These are phyloP conservation scores for Phytophthora multivora DNA, from an alignment of 352 stramenopile genomes.

Conservation along the genomic window DNA sequence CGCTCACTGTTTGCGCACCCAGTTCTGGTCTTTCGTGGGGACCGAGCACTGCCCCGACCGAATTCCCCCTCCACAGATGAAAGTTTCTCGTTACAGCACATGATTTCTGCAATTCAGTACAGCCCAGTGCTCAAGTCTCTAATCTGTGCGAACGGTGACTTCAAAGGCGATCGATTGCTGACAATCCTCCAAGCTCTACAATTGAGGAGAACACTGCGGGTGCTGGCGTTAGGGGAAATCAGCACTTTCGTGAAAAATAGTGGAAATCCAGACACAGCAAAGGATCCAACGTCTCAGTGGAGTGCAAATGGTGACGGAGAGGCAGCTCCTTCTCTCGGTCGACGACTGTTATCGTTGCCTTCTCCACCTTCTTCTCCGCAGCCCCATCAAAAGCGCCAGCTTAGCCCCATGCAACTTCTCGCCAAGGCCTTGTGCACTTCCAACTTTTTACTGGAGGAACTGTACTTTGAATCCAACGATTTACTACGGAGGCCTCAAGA, in stretches of 20 bases:
- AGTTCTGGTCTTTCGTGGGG: constrained; percentile 39
- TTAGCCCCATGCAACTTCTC: constrained; percentile 40
- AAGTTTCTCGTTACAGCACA: constrained; percentile 35
- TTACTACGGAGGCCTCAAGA: constrained; percentile 35
- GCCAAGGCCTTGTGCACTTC: constrained; percentile 45
- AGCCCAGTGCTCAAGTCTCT: constrained; percentile 48
- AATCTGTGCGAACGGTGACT: constrained; percentile 40
- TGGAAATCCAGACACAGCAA: constrained; percentile 4
- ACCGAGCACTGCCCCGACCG: not conserved
- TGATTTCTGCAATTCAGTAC: constrained; percentile 57
- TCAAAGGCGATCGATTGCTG: constrained; percentile 28
- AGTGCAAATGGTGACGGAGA: not conserved
- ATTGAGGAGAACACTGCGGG: constrained; percentile 44
- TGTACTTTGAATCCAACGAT: constrained; percentile 63
- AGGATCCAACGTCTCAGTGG: not conserved
- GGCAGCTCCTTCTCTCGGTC: not conserved
- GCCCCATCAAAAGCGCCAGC: constrained; percentile 18
- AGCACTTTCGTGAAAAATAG: constrained; percentile 8
- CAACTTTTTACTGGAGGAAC: constrained; percentile 68
- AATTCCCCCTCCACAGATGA: constrained; percentile 13
- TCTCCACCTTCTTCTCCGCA: constrained; percentile 11
- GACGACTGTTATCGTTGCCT: constrained; percentile 3
- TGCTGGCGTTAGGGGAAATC: constrained; percentile 52
- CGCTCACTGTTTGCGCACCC: constrained; percentile 56
- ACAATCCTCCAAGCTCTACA: constrained; percentile 47